Evolutionary conservation across 306 rosid genomes (phyloP), one percentile per base, ranked within the genome.

Genomic region (Vicia faba): DNA sequence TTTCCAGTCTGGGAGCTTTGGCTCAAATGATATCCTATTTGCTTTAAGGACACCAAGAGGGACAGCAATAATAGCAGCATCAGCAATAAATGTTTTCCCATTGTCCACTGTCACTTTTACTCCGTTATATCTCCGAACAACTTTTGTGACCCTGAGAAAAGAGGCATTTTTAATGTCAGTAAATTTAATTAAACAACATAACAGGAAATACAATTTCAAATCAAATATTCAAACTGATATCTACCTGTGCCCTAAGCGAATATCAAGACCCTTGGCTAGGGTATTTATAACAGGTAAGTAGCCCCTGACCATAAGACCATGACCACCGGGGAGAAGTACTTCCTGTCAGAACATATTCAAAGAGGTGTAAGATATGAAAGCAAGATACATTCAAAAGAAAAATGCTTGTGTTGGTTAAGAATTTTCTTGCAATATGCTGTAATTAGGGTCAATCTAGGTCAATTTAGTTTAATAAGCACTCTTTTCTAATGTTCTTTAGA

Each of bases 261-360:
- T 84, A 75, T 95, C 97, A 29, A 95, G 87, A 76, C 99, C 97
- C 80, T 88, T 95, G 48, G 97, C 99, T 14, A 95, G 89, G 41
- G 96, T 90, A 80, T 88, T 86, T 65, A 95, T 84, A 48, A 95
- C 96, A 58, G 99, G 99, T 66, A 88, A 78, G 77, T 95, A 95
- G n/a, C 97, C 99, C 74, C 97, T 81, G 54, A 90, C 92, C 99
- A 95, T 95, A 25, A 95, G 95, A 61, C 99, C 99, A 64, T 95
- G 99, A 60, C 99, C 99, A 71, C 99, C 99, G 78, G 99, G 97
- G 66, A 90, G 95, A 59, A 95, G 80, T 44, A 75, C 96, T 76
- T 95, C 99, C 99, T 95, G 84, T 39, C 68, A 60, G 66, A 18
- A 70, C 33, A 46, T 28, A 75, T 12, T 31, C 43, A 8, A 31